A percentile compares a stretch with the other conserved stretches of the same genome.
phyloP scores from a whole-genome alignment of 176 grass and related monocot species.

The Tuctoria greenei region DNA sequence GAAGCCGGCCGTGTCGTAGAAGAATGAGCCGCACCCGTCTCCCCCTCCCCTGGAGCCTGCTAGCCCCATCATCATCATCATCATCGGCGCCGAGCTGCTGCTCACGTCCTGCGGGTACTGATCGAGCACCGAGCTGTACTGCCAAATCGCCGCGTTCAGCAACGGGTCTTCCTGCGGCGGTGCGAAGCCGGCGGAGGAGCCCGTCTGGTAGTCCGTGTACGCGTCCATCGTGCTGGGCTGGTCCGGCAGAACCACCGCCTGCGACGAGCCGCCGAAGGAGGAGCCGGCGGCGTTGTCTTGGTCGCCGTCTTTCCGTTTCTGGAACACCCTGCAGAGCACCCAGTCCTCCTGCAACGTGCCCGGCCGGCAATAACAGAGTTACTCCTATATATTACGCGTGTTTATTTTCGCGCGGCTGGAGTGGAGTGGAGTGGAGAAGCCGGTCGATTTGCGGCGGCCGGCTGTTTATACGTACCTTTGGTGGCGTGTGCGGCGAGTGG shows the following conservation, averaged over 20 bases:
- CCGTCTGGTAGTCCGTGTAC: slow-evolving; percentile 38
- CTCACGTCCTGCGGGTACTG: slow-evolving; percentile 34
- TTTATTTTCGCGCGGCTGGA: no score
- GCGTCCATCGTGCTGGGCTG: slow-evolving; percentile 22
- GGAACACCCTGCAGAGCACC: slow-evolving; percentile 91
- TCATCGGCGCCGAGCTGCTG: slow-evolving; percentile 23
- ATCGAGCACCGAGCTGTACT: slow-evolving; percentile 41
- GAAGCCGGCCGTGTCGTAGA: slow-evolving; percentile 38
- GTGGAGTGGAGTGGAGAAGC: not conserved
- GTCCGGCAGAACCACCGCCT: slow-evolving; percentile 3
- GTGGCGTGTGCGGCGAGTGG: slow-evolving; percentile 60
- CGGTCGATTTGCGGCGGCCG: not conserved
- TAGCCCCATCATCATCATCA: slow-evolving; percentile 25
- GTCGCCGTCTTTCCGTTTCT: slow-evolving; percentile 64
- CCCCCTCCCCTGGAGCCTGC: slow-evolving; percentile 23
- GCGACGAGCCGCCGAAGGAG: slow-evolving; percentile 32
- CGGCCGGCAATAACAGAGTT: no score
- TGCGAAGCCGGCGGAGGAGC: not conserved
- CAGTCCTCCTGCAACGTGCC: slow-evolving; percentile 64
- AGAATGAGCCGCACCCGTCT: slow-evolving; percentile 35
- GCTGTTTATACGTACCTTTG: slow-evolving; percentile 43
- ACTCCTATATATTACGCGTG: no score
- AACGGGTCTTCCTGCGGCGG: slow-evolving; percentile 17
- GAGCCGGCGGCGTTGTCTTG: slow-evolving; percentile 35
- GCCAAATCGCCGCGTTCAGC: slow-evolving; percentile 35